These are phyloP conservation scores for Phaffomyces thermotolerans DNA, from an alignment of 805 yeast genomes.

Conservation along the genomic window DNA sequence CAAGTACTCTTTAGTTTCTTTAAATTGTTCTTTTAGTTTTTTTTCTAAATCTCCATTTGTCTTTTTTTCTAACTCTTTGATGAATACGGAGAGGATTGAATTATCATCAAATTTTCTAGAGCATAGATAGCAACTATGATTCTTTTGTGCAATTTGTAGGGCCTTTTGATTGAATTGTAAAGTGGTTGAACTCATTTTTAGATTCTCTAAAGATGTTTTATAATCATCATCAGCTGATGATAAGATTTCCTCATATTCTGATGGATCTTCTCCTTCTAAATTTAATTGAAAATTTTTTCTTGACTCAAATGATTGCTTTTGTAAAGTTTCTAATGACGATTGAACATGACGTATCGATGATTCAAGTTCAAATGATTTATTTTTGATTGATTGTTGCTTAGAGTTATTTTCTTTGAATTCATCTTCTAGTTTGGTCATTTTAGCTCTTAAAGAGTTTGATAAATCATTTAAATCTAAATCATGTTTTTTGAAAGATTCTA, in stretches of 20 bases:
- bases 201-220: slow-evolving; percentile 52
- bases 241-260: slow-evolving; percentile 43
- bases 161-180: slow-evolving; percentile 67
- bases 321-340: slow-evolving; percentile 3
- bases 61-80: slow-evolving; percentile 25
- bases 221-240: slow-evolving; percentile 55
- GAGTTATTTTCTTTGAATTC: not conserved
- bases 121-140: slow-evolving; percentile 66
- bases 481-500: slow-evolving; percentile 16
- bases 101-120: slow-evolving; percentile 50
- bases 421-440: slow-evolving; percentile 2
- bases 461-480: slow-evolving; percentile 14
- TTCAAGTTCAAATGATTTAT: slow-evolving; percentile 16
- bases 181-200: slow-evolving; percentile 64
- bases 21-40: slow-evolving; percentile 27
- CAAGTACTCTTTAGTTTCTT: slow-evolving; percentile 26
- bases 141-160: slow-evolving; percentile 47
- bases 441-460: slow-evolving; percentile 10
- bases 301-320: slow-evolving; percentile 6
- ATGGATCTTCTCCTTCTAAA: slow-evolving; percentile 33
- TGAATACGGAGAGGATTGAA: slow-evolving; percentile 19
- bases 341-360: slow-evolving; percentile 14
- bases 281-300: slow-evolving; percentile 10
- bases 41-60: slow-evolving; percentile 27
- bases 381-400: slow-evolving; percentile 9